phyloP scores from a whole-genome alignment of 371 early-diverging fungal genomes.

The Apophysomyces elegans region DNA sequence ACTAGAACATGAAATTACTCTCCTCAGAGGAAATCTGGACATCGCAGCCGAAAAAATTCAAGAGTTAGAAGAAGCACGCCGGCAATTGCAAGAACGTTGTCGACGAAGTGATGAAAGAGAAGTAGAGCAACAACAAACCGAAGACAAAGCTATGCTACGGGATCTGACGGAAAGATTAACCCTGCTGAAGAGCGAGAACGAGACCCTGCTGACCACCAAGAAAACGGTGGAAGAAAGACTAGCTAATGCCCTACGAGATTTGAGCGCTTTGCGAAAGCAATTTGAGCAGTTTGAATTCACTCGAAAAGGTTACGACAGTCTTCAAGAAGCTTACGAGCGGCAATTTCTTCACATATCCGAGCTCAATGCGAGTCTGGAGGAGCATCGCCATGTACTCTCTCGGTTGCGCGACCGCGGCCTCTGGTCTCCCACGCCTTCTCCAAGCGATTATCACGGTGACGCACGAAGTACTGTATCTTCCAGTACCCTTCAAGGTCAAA shows the following conservation, averaged over 20 bases:
- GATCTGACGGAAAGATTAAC: slow-evolving; percentile 40
- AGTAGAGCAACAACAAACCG: slow-evolving; percentile 21
- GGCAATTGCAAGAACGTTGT: slow-evolving; percentile 15
- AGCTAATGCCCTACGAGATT: slow-evolving; percentile 20
- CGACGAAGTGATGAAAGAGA: slow-evolving; percentile 19
- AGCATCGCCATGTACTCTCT: slow-evolving; percentile 31
- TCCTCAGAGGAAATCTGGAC: slow-evolving; percentile 28
- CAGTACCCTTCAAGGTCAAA: background rate
- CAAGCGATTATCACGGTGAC: slow-evolving; percentile 21
- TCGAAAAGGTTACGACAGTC: slow-evolving; percentile 22
- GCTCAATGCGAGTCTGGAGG: slow-evolving; percentile 40
- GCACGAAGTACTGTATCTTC: slow-evolving; percentile 8
- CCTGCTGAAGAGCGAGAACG: slow-evolving; percentile 47
- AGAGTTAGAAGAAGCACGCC: slow-evolving; percentile 31
- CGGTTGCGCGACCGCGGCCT: slow-evolving; percentile 23
- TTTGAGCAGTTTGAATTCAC: slow-evolving; percentile 35
- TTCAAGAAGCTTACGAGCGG: slow-evolving; percentile 33
- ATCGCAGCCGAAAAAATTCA: slow-evolving; percentile 30
- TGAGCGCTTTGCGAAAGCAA: slow-evolving; percentile 26
- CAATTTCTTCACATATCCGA: slow-evolving; percentile 35
- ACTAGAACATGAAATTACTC: slow-evolving; percentile 41
- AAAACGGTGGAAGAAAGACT: slow-evolving; percentile 34
- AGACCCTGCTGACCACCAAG: slow-evolving; percentile 35
- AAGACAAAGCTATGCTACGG: slow-evolving; percentile 26
- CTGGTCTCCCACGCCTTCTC: slow-evolving; percentile 12